Evolutionary conservation across 83 land plant genomes (phyloP).

Genomic region (Diphasiastrum complanatum): DNA sequence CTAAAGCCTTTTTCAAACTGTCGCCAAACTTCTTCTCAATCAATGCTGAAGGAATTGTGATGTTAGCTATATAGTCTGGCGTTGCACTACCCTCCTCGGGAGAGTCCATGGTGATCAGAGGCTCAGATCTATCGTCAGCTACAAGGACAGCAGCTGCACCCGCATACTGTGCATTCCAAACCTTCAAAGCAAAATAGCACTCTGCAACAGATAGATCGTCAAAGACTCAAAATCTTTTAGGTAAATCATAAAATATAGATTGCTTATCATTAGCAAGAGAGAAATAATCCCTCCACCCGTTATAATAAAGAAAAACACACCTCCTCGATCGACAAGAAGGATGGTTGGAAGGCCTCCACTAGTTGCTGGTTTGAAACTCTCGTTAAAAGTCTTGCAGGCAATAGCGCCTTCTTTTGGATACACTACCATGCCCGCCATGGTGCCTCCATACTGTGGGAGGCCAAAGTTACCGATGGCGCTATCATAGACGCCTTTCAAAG

Average conservation of each 20-base stretch:
- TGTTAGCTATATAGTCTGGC: constrained; percentile 11
- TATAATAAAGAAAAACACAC: neutral
- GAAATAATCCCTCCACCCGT: too few relatives aligned
- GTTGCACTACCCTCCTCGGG: constrained; percentile 9
- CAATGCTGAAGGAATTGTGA: constrained; percentile 17
- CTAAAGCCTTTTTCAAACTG: constrained; percentile 1
- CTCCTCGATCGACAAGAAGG: constrained; percentile 10
- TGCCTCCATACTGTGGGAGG: constrained; percentile 14
- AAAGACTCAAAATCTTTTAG: too few relatives aligned
- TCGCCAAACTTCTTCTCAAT: constrained; percentile 8
- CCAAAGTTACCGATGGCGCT: too few relatives aligned
- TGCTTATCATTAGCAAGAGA: too few relatives aligned
- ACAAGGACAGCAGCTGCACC: constrained; percentile 18
- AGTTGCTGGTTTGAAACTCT: neutral
- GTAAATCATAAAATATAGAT: too few relatives aligned
- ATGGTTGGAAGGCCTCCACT: constrained; percentile 10
- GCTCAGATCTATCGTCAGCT: constrained; percentile 9
- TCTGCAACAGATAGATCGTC: too few relatives aligned
- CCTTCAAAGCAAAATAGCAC: constrained; percentile 16
- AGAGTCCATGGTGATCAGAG: constrained; percentile 16
- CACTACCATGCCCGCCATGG: constrained; percentile 8
- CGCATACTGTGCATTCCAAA: constrained; percentile 10
- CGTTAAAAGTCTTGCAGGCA: neutral
- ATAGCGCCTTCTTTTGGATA: constrained; percentile 5
- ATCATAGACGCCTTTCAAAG: too few relatives aligned